Evolutionary conservation across 2,329 filamentous ascomycete species (phyloP).

Genomic region (Scedosporium aurantiacum): DNA sequence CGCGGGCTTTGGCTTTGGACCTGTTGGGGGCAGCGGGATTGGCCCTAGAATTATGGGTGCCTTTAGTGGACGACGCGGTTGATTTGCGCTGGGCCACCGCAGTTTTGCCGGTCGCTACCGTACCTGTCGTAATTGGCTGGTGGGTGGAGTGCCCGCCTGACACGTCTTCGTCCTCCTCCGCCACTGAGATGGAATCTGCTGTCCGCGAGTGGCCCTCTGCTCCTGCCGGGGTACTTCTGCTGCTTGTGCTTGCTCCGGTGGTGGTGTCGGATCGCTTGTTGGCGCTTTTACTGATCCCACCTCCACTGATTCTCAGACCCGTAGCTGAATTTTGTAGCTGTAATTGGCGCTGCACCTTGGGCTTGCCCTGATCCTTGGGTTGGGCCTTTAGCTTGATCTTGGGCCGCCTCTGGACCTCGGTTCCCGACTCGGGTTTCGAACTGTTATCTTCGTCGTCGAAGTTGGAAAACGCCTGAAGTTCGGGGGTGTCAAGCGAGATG

Average conservation of each 20-base stretch:
- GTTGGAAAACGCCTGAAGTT: neutral
- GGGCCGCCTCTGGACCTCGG: neutral
- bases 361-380: neutral
- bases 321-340: neutral
- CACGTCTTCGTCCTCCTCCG: neutral
- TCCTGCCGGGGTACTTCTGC: neutral
- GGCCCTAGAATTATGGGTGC: conserved; percentile 1
- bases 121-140: conserved; percentile 3
- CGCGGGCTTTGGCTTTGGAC: conserved; percentile 2
- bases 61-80: conserved; percentile 2
- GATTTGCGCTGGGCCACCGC: conserved; percentile 7
- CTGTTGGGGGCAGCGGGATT: conserved; percentile 4
- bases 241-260: neutral
- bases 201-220: neutral
- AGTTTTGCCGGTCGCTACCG: conserved; percentile 4
- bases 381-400: conserved; percentile 2
- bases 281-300: neutral
- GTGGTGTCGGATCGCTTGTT: neutral
- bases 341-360: conserved; percentile 1
- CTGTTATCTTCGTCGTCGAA: neutral
- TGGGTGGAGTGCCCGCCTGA: neutral
- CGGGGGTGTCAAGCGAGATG: conserved; percentile 10
- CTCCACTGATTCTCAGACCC: neutral
- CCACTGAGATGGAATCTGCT: neutral
- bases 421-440: neutral